Conservation (phyloP, 2,329 filamentous ascomycete species). For the Gyromitra esculenta region DNA sequence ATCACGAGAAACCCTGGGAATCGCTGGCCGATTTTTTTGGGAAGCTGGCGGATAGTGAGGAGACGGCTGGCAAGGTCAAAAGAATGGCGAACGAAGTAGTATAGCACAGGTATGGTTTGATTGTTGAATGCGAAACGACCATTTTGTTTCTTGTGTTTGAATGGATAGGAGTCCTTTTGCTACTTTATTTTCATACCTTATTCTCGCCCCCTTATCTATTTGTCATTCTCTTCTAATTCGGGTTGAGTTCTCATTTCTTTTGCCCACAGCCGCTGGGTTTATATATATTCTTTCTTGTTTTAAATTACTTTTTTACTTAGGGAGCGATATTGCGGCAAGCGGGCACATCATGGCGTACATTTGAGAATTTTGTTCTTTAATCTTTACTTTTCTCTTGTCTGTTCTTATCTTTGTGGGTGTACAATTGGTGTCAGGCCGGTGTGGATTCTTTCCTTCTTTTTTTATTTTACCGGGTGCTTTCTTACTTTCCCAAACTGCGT, state of each 20-base stretch:
- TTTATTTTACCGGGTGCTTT: constrained; percentile 19
- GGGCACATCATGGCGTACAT: constrained; percentile 53
- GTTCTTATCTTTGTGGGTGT: constrained; percentile 50
- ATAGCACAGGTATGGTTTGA: constrained; percentile 43
- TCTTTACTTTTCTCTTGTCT: constrained; percentile 36
- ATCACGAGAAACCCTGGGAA: constrained; percentile 51
- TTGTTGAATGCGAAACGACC: constrained; percentile 43
- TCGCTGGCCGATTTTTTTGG: constrained; percentile 52
- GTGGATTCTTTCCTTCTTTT: constrained; percentile 40
- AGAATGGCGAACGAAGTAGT: constrained; percentile 35
- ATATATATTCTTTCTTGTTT: constrained; percentile 47
- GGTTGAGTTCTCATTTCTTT: constrained; percentile 36
- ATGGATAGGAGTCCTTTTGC: constrained; percentile 26
- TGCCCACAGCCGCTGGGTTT: constrained; percentile 45
- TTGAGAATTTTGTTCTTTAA: constrained; percentile 49
- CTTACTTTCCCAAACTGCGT: constrained; percentile 34
- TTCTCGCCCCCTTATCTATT: constrained; percentile 11
- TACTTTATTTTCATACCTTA: constrained; percentile 33
- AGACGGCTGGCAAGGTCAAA: constrained; percentile 28
- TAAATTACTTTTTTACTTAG: constrained; percentile 47
- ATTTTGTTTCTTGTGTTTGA: constrained; percentile 37
- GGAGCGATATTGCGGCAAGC: constrained; percentile 38
- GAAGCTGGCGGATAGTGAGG: constrained; percentile 49
- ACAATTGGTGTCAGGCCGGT: constrained; percentile 50
- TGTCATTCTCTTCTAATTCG: constrained; percentile 31